Evolutionary conservation across 2,329 filamentous ascomycete genomes (phyloP), one percentile per base, ranked within the genome.

Genomic region (Parastagonospora nodorum): DNA sequence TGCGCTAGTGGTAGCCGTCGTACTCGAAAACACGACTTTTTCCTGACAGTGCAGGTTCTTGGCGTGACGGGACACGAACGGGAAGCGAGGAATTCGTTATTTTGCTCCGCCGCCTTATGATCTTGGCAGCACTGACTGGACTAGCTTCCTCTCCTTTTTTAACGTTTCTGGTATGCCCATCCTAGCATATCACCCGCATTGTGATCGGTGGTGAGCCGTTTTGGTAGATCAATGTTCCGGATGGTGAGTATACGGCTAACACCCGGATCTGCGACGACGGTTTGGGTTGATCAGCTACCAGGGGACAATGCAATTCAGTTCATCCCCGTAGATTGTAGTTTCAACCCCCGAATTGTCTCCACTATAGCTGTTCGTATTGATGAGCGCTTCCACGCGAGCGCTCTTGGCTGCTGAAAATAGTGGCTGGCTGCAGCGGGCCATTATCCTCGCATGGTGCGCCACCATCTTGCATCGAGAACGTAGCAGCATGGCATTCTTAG

Each of bases 401-500:
- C 41, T 53, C 61, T 64, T 63, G 61, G 60, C 61, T 53, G 50
- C 51, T 55, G 52, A 46, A 41, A 36, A 56, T 56, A 48, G 55
- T 53, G 44, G 51, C 48, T 57, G 54, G 48, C 45, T 59, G 54
- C 51, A 48, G 51, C 51, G 48, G 45, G 42, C 40, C 46, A 52
- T 48, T 42, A 53, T 61, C 60, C 54, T 55, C 51, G 40, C 31
- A 47, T 5, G 51, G 52, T 48, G 48, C 62, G 58, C 51, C 58
- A 61, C 55, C 15, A 47, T 54, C 50, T 60, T 44, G 45, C 41
- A 50, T 57, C 41, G 42, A 30, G 42, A 36, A 32, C 49, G 48
- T 40, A 42, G 28, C 40, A 45, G 19, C 19, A 43, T 45, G 45
- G 24, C 38, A 49, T 50, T 33, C 32, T 55, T 35, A 29, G 36